Evolutionary conservation across 116 monocot species (phyloP).

Genomic region (Zostera marina): DNA sequence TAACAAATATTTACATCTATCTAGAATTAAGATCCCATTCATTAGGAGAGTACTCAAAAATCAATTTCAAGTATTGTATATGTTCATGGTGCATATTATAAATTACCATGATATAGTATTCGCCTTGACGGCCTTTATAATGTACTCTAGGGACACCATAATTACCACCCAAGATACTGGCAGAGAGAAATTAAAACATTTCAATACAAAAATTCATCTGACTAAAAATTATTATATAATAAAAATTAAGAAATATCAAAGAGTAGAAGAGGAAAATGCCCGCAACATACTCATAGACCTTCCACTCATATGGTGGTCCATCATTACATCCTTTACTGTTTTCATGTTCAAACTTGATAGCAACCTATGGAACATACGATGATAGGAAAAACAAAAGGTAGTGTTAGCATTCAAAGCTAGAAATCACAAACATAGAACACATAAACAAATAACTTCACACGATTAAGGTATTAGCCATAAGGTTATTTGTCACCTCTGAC

Average conservation of each 20-base stretch:
- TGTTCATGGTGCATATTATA: not conserved
- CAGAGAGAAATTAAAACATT: not conserved
- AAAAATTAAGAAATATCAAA: not conserved
- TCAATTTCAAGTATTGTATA: not conserved
- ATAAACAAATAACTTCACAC: too few species aligned
- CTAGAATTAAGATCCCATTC: too few species aligned
- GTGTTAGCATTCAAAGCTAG: not conserved
- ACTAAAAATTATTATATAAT: not conserved
- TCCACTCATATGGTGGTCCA: conserved; percentile 92
- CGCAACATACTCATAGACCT: conserved; percentile 56
- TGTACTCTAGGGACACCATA: conserved; percentile 92
- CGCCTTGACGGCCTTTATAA: conserved; percentile 89
- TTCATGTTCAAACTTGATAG: conserved; percentile 79
- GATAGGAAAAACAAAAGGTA: not conserved
- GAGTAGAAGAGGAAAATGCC: not conserved
- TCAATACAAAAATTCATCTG: not conserved
- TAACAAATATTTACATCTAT: too few species aligned
- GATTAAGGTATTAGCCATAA: not conserved
- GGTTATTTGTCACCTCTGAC: conserved; percentile 1
- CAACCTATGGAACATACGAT: conserved; percentile 34
- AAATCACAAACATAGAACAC: not conserved
- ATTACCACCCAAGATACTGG: conserved; percentile 75
- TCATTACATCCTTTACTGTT: conserved; percentile 83
- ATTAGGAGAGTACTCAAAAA: not conserved
- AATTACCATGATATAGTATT: conserved; percentile 92